Percentiles rank a stretch among this genome's conserved stretches.
phyloP scores from a whole-genome alignment of 1,284 basidiomycete genomes.

The Meripilus lineatus region DNA sequence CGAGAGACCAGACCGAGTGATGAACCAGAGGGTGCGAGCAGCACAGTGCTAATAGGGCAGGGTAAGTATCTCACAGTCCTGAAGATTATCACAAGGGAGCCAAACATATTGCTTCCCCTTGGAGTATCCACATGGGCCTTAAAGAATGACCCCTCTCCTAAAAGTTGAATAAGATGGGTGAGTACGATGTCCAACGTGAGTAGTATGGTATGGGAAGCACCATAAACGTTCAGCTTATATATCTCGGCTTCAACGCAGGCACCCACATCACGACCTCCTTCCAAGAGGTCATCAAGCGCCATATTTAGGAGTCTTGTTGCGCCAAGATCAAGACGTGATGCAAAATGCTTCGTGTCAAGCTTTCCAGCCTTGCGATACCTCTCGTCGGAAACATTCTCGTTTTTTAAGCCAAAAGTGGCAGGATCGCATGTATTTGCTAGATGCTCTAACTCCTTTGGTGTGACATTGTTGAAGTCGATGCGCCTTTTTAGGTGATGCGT shows the following conservation, averaged over 20 bases:
- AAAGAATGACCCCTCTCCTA: slow-evolving; percentile 29
- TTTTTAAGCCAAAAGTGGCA: slow-evolving; percentile 17
- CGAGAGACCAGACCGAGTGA: too few relatives aligned
- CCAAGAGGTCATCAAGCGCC: slow-evolving; percentile 17
- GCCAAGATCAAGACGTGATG: slow-evolving; percentile 10
- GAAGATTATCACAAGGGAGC: slow-evolving; percentile 33
- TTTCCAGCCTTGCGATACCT: slow-evolving; percentile 20
- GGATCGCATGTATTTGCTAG: slow-evolving; percentile 15
- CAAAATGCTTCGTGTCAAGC: slow-evolving; percentile 14
- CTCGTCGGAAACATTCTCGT: slow-evolving; percentile 18
- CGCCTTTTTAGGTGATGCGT: not conserved
- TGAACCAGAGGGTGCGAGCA: too few relatives aligned
- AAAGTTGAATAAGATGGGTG: not conserved
- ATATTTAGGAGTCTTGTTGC: slow-evolving; percentile 8
- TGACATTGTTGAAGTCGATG: slow-evolving; percentile 6
- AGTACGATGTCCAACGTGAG: not conserved
- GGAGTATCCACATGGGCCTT: slow-evolving; percentile 33
- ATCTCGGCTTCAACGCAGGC: slow-evolving; percentile 21
- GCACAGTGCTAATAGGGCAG: too few relatives aligned
- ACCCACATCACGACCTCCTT: slow-evolving; percentile 10
- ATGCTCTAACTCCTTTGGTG: slow-evolving; percentile 4
- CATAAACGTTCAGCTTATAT: slow-evolving; percentile 32
- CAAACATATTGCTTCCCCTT: slow-evolving; percentile 33
- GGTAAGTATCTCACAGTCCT: too few relatives aligned
- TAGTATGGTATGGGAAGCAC: slow-evolving; percentile 14